phyloP scores from a whole-genome alignment of 257 asterid genomes.

The Rauvolfia tetraphylla region DNA sequence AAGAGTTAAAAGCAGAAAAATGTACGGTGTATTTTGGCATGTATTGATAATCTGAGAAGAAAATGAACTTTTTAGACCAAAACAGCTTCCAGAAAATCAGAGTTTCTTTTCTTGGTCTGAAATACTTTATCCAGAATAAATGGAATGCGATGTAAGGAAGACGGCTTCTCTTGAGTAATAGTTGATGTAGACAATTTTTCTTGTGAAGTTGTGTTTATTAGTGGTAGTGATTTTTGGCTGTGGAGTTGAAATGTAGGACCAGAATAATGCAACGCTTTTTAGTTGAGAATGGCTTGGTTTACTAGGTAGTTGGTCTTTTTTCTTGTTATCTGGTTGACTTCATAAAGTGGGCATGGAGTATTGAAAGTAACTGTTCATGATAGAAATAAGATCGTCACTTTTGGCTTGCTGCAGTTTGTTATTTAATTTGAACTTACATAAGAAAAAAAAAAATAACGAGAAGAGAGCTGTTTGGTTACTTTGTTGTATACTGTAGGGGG shows the following conservation, averaged over 20 bases:
- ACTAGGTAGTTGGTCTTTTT: neutral
- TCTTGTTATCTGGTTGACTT: neutral
- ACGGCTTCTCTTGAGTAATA: neutral
- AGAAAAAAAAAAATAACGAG: neutral
- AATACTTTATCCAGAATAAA: neutral
- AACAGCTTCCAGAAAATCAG: neutral
- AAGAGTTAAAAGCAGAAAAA: too few species aligned
- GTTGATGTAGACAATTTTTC: neutral
- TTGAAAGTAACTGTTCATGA: neutral
- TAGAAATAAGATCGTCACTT: neutral
- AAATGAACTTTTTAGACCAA: too few species aligned
- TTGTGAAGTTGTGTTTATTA: neutral
- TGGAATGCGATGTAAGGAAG: neutral
- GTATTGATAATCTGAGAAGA: neutral
- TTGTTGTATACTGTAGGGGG: neutral
- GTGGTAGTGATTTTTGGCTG: neutral
- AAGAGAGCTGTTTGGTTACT: neutral
- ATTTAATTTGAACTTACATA: neutral
- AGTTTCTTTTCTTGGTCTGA: neutral
- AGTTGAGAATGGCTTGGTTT: neutral
- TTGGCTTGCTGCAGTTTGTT: neutral
- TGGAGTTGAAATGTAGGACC: neutral
- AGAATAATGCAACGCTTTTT: neutral
- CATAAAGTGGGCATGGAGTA: neutral
- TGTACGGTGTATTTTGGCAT: too few species aligned